These are phyloP conservation scores for Alternaria dauci DNA, from an alignment of 2,329 filamentous ascomycete species.

Conservation along the genomic window DNA sequence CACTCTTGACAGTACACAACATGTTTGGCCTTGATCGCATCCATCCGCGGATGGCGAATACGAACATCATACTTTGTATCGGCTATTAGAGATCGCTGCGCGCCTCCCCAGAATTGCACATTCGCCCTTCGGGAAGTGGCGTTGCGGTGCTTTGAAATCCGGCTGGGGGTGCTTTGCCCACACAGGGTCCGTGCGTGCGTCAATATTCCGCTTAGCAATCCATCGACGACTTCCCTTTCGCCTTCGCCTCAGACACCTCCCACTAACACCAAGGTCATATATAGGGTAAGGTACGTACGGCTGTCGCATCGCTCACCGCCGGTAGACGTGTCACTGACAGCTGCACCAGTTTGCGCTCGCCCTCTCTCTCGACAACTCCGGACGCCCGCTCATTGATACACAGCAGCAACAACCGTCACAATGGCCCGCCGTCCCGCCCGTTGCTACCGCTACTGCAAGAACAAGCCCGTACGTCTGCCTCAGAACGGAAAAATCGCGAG, in stretches of 20 bases:
- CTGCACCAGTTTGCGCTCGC: constrained; percentile 20
- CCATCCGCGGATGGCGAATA: neutral
- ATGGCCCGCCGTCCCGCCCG: constrained; percentile 99
- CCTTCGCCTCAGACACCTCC: constrained; percentile 28
- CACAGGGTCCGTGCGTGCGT: constrained; percentile 6
- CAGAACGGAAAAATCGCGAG: constrained; percentile 24
- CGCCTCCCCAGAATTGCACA: constrained; percentile 3
- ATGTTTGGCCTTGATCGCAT: neutral
- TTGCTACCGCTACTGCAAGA: constrained; percentile 99
- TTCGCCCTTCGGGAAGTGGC: neutral
- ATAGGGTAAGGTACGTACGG: constrained; percentile 44
- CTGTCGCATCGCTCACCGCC: constrained; percentile 17
- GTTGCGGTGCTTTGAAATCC: constrained; percentile 19
- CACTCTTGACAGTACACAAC: neutral
- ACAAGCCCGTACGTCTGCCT: constrained; percentile 76
- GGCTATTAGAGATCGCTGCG: neutral
- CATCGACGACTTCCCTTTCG: constrained; percentile 18
- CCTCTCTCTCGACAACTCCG: constrained; percentile 15
- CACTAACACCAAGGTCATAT: constrained; percentile 35
- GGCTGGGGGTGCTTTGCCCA: constrained; percentile 11
- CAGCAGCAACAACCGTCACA: constrained; percentile 69
- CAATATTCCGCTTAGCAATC: constrained; percentile 31
- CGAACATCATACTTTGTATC: neutral
- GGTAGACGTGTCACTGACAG: constrained; percentile 22
- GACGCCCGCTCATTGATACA: constrained; percentile 57